These are phyloP conservation scores for Syncephalastrum racemosum DNA, from an alignment of 371 early-diverging fungal genomes.

Conservation along the genomic window DNA sequence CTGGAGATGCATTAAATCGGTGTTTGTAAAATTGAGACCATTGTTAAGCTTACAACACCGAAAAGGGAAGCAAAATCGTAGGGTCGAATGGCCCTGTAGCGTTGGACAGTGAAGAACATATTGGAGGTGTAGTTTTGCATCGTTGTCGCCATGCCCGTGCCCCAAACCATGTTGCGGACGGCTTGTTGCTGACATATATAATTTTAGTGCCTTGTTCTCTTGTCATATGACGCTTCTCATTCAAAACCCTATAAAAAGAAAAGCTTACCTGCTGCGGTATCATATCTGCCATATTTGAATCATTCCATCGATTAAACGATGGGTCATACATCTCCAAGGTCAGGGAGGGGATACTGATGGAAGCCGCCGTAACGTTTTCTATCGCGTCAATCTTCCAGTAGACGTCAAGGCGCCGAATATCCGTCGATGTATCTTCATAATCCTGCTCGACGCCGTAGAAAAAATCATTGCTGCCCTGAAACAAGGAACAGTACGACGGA, in stretches of 20 bases:
- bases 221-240: neutral
- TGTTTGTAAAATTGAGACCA: neutral
- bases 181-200: too few species aligned
- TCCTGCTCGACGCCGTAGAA: constrained; percentile 21
- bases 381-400: constrained; percentile 38
- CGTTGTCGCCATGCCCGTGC: constrained; percentile 24
- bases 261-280: constrained; percentile 25
- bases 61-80: constrained; percentile 24
- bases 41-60: constrained; percentile 28
- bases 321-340: constrained; percentile 33
- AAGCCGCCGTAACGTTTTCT: constrained; percentile 13
- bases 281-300: constrained; percentile 9
- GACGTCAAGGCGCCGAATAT: constrained; percentile 35
- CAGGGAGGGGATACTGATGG: constrained; percentile 31
- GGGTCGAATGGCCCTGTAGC: constrained; percentile 34
- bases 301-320: constrained; percentile 28
- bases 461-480: constrained; percentile 23
- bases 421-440: constrained; percentile 13
- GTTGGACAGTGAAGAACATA: constrained; percentile 25
- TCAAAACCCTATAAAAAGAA: constrained; percentile 9
- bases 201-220: too few species aligned
- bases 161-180: constrained; percentile 21
- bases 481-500: constrained; percentile 24
- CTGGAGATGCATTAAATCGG: constrained; percentile 9
- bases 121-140: constrained; percentile 24